Evolutionary conservation across 805 yeast genomes (phyloP).

Genomic region (Ogataea henricii): DNA sequence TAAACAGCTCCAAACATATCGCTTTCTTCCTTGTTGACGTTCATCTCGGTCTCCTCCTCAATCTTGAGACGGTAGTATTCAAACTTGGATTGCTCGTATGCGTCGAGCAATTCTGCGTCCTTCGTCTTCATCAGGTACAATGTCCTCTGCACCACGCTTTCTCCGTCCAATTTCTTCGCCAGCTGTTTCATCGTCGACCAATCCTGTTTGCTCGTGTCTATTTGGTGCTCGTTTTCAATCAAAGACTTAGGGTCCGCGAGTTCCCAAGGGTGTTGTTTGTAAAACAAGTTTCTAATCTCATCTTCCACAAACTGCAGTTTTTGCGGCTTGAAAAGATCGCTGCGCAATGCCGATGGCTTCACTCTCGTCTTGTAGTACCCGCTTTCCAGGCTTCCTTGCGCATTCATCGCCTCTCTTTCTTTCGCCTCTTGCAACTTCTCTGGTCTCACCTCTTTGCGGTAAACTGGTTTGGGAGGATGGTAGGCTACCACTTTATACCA

Average conservation of each 20-base stretch:
- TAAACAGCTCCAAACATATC: constrained; percentile 81
- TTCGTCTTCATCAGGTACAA: constrained; percentile 49
- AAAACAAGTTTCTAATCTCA: constrained; percentile 76
- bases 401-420: constrained; percentile 22
- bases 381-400: constrained; percentile 16
- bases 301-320: constrained; percentile 70
- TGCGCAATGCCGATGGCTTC: constrained; percentile 37
- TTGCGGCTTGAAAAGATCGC: constrained; percentile 52
- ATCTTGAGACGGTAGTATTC: constrained; percentile 88
- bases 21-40: constrained; percentile 79
- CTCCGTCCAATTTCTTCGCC: constrained; percentile 81
- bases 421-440: constrained; percentile 28
- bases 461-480: constrained; percentile 74
- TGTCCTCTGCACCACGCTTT: constrained; percentile 78
- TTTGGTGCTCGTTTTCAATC: constrained; percentile 69
- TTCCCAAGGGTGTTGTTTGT: constrained; percentile 98
- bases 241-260: constrained; percentile 84
- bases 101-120: constrained; percentile 49
- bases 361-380: constrained; percentile 50
- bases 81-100: constrained; percentile 82
- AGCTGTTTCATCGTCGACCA: constrained; percentile 82
- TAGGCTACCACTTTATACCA: constrained; percentile 88
- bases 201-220: constrained; percentile 53
- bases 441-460: constrained; percentile 47
- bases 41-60: constrained; percentile 73